Conservation (phyloP, 2,329 filamentous ascomycete species). For the Aspergillus sp. region DNA sequence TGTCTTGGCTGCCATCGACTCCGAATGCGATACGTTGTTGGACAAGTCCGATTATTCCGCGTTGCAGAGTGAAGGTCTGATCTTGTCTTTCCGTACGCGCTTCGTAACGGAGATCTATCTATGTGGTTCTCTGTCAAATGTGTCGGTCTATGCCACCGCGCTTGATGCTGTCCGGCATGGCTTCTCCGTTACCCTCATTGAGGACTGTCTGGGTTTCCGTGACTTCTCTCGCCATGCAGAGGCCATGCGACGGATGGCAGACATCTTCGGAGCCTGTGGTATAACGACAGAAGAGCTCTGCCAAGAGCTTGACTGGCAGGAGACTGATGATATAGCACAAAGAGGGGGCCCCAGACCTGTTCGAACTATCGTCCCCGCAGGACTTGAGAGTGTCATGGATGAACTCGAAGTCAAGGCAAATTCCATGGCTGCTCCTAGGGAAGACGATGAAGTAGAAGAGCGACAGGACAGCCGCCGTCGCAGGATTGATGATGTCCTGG, state of each 20-base stretch:
- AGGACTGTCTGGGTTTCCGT: conserved; percentile 84
- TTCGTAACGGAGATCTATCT: conserved; percentile 87
- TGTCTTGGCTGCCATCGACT: conserved; percentile 47
- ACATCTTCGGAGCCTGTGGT: conserved; percentile 69
- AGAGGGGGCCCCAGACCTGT: conserved; percentile 10
- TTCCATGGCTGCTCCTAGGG: neutral
- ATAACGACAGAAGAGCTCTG: conserved; percentile 59
- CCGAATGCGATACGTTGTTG: conserved; percentile 49
- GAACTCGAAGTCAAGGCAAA: conserved; percentile 24
- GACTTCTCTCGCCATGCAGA: conserved; percentile 63
- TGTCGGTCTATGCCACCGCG: conserved; percentile 86
- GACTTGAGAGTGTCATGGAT: conserved; percentile 32
- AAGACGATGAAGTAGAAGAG: too few relatives aligned
- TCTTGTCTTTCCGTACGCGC: conserved; percentile 74
- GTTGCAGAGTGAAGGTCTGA: conserved; percentile 68
- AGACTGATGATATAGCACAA: conserved; percentile 34
- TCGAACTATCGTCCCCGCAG: conserved; percentile 17
- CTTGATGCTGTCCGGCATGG: conserved; percentile 86
- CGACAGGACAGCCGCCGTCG: too few relatives aligned
- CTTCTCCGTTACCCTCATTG: conserved; percentile 76
- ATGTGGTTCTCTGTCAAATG: conserved; percentile 79
- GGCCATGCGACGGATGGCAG: conserved; percentile 66
- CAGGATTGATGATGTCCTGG: too few relatives aligned
- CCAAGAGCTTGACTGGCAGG: conserved; percentile 38
- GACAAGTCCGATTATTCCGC: conserved; percentile 84